A percentile compares a stretch with the other conserved stretches of the same genome.
Evolutionary conservation across 257 asterid species (phyloP).

Genomic region (Solanum dulcamara): DNA sequence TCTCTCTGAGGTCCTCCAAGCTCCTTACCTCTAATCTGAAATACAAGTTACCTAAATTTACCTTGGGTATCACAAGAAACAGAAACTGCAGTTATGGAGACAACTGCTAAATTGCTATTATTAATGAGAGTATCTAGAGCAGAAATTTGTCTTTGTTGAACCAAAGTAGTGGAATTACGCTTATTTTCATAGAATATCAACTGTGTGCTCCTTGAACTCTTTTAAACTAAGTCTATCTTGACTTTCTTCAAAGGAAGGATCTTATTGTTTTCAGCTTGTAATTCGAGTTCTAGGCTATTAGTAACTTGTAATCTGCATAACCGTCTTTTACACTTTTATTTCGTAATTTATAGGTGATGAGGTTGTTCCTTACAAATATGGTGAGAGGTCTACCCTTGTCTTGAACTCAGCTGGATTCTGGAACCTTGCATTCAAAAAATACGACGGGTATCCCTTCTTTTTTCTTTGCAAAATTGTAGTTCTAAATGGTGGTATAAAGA

Average conservation of each 20-base stretch:
- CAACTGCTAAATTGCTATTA: not conserved
- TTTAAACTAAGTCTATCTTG: not conserved
- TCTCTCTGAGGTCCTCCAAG: not conserved
- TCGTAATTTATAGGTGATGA: slow-evolving; percentile 55
- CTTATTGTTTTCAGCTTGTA: not conserved
- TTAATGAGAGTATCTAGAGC: not conserved
- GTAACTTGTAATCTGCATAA: not conserved
- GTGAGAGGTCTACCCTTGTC: slow-evolving; percentile 63
- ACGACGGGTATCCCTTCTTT: slow-evolving; percentile 43
- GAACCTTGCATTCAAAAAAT: slow-evolving; percentile 50
- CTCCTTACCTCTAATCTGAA: not conserved
- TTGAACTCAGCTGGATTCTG: slow-evolving; percentile 76
- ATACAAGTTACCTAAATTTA: not conserved
- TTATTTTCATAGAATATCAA: not conserved
- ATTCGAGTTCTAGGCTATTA: not conserved
- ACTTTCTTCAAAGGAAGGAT: not conserved
- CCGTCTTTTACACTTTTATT: not conserved
- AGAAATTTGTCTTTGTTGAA: not conserved
- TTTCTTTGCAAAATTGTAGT: not conserved
- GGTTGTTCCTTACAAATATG: slow-evolving; percentile 60
- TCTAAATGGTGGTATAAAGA: not conserved
- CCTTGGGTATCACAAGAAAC: not conserved
- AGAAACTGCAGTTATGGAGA: not conserved
- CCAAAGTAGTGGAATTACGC: not conserved
- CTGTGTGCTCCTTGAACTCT: not conserved